A percentile compares a stretch with the other conserved stretches of the same genome.
Conservation (phyloP, 331 rosid species). For the Saraca asoca region DNA sequence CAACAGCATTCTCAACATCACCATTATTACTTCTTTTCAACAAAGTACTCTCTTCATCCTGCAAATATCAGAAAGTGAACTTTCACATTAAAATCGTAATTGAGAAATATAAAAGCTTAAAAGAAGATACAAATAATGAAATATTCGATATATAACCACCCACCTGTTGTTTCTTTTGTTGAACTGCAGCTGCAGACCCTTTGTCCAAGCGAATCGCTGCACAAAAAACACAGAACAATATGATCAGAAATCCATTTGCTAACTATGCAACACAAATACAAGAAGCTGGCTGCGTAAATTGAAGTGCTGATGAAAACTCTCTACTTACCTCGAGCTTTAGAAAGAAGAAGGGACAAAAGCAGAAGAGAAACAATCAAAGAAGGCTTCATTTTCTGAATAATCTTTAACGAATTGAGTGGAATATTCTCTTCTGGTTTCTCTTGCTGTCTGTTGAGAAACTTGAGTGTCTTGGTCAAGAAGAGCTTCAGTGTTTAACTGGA, state of each 20-base stretch:
- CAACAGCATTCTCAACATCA: constrained; percentile 22
- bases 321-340: constrained; percentile 54
- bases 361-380: constrained; percentile 46
- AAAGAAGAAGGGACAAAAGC: constrained; percentile 49
- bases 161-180: constrained; percentile 47
- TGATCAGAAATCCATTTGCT: constrained; percentile 13
- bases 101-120: too few relatives aligned
- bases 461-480: too few relatives aligned
- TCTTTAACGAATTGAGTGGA: constrained; percentile 1
- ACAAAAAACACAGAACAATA: constrained; percentile 9
- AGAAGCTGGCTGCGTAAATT: too few relatives aligned
- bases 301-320: constrained; percentile 10
- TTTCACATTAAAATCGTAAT: constrained; percentile 2
- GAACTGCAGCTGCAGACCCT: constrained; percentile 31
- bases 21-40: constrained; percentile 25
- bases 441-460: background rate
- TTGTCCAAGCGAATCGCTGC: constrained; percentile 65
- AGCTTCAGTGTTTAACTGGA: constrained; percentile 20
- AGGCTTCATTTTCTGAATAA: constrained; percentile 57
- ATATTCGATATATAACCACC: too few relatives aligned
- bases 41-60: constrained; percentile 38
- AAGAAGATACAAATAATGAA: too few relatives aligned
- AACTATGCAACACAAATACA: background rate
- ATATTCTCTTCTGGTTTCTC: constrained; percentile 18
- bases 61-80: constrained; percentile 28